Base-by-base conservation (phyloP, 2,329 filamentous ascomycete genomes). In the Hypomyces perniciosus region DNA sequence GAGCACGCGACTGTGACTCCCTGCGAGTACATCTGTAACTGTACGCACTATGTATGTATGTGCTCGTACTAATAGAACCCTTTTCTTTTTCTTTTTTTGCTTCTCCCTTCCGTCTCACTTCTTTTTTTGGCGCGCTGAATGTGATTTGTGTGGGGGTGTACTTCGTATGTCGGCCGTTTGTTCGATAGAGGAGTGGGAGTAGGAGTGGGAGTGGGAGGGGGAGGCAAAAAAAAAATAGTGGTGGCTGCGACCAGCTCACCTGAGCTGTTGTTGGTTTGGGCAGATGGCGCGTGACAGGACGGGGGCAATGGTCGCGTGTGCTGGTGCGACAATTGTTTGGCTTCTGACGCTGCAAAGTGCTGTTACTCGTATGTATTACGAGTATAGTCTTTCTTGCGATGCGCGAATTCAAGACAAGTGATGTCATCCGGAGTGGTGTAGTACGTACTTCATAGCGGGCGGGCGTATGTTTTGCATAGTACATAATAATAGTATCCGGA, bases 1-100 rank as follows among this genome's bases (percentile, higher is more conserved):
- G 44, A 44, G 33, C 51, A 45, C 46, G 51, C 51, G 46, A 53
- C 45, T 42, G 13, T 43, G 45, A 13, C 28, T 34, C 33, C 38
- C 34, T 20, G 34, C 34, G 8, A 37, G 34, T 37, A 8, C n/a
- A 9, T 37, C 34, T 3, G 3, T 37, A 37, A n/a, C n/a, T n/a
- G n/a, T n/a, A 37, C 8, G 8, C 34, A 37, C 34, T n/a, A 8
- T 37, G 20, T n/a, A 8, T 3, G 8, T n/a, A 37, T 37, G n/a
- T 37, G n/a, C 34, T n/a, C n/a, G 8, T 37, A 8, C 34, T 20
- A 20, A 3, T 20, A 20, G 20, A 20, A 20, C 9, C 8, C 7
- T 30, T 27, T 41, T 7, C 7, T 27, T 27, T 28, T 47, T 4
- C 27, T 13, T 27, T 6, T 44, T 29, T 28, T 33, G n/a, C 29